Evolutionary conservation across 1,139 yeast species (phyloP).

Genomic region (Pichia norvegensis): DNA sequence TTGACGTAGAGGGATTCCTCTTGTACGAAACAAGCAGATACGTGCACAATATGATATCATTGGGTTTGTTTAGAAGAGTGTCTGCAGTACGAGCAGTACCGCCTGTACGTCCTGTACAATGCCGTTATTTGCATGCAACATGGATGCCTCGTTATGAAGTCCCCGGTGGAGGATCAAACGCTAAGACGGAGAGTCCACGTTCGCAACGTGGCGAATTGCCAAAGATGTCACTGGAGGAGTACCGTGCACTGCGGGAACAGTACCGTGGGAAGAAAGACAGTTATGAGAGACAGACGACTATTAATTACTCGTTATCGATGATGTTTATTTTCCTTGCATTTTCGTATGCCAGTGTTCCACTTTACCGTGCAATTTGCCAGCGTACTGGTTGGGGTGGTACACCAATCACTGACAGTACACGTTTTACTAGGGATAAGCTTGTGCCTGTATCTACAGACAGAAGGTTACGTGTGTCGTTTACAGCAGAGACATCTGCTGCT

Average conservation of each 20-base stretch:
- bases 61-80: not conserved
- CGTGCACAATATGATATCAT: not conserved
- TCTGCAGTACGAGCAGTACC: not conserved
- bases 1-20: too few relatives aligned
- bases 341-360: slow-evolving; percentile 86
- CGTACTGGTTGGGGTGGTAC: slow-evolving; percentile 96
- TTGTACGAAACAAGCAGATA: too few relatives aligned
- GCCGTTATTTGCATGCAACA: not conserved
- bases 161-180: slow-evolving; percentile 10
- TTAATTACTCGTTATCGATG: slow-evolving; percentile 65
- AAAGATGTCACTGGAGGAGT: slow-evolving; percentile 26
- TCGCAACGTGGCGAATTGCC: slow-evolving; percentile 18
- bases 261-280: slow-evolving; percentile 29
- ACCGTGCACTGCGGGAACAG: slow-evolving; percentile 25
- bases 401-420: slow-evolving; percentile 77
- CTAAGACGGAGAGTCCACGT: slow-evolving; percentile 12
- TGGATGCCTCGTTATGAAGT: slow-evolving; percentile 6
- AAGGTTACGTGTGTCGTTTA: slow-evolving; percentile 73
- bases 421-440: slow-evolving; percentile 80
- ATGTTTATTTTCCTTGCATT: slow-evolving; percentile 69
- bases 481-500: slow-evolving; percentile 85
- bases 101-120: not conserved
- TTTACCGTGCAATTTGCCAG: slow-evolving; percentile 86
- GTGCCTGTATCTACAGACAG: slow-evolving; percentile 83
- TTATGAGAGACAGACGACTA: slow-evolving; percentile 43